Evolutionary conservation across 495 filamentous ascomycete genomes (phyloP).

Genomic region (Amniculicola lignicola): DNA sequence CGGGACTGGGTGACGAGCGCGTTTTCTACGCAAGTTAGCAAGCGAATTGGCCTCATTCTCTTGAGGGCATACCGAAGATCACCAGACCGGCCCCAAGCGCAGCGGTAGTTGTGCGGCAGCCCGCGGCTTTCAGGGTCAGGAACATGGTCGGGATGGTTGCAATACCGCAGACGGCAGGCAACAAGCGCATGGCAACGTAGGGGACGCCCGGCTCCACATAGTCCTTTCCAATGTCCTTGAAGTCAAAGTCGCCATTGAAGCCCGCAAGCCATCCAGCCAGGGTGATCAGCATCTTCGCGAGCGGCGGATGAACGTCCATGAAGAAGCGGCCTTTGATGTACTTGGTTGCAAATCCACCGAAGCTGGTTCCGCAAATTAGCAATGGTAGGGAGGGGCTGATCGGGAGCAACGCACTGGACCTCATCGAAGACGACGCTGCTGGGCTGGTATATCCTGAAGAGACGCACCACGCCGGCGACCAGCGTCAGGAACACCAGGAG

Average conservation of each 20-base stretch:
- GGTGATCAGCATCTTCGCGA: conserved; percentile 93
- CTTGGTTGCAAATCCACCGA: conserved; percentile 95
- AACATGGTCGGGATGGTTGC: conserved; percentile 87
- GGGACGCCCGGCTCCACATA: conserved; percentile 92
- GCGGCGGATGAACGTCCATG: conserved; percentile 98
- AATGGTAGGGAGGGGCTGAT: not conserved
- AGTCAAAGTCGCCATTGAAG: conserved; percentile 93
- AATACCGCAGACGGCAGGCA: conserved; percentile 85
- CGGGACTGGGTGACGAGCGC: conserved; percentile 91
- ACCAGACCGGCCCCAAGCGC: conserved; percentile 78
- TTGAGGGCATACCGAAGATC: conserved; percentile 69
- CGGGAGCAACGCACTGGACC: conserved; percentile 76
- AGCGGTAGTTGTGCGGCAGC: conserved; percentile 81
- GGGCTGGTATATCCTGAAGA: conserved; percentile 95
- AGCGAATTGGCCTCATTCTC: not conserved
- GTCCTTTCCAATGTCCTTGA: conserved; percentile 99
- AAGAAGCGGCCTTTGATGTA: conserved; percentile 99
- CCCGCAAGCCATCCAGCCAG: conserved; percentile 93
- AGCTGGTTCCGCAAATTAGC: conserved; percentile 49
- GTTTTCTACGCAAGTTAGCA: conserved; percentile 62
- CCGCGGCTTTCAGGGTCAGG: conserved; percentile 84
- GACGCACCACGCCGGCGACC: conserved; percentile 71
- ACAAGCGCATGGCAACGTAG: conserved; percentile 95
- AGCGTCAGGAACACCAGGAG: conserved; percentile 68
- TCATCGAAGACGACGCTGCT: conserved; percentile 97